These are phyloP conservation scores for Suillus tomentosus DNA, from an alignment of 768 basidiomycete species.

Conservation along the genomic window DNA sequence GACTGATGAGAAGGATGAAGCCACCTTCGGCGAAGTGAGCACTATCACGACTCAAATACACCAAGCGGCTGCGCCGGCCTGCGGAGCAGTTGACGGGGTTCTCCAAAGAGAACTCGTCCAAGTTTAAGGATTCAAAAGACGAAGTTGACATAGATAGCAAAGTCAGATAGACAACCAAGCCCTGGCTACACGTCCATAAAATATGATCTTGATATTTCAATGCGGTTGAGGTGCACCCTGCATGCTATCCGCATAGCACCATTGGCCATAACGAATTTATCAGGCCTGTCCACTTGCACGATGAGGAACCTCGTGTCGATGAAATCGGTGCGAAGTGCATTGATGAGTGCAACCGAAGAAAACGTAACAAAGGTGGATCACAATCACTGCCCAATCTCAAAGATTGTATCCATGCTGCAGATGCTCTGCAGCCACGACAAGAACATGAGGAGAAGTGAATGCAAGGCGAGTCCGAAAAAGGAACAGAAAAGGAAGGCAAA, in stretches of 20 bases:
- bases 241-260: slow-evolving; percentile 1
- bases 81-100: slow-evolving; percentile 42
- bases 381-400: slow-evolving; percentile 4
- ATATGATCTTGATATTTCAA: background rate
- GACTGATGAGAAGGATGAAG: slow-evolving; percentile 3
- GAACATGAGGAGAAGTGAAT: slow-evolving; percentile 4
- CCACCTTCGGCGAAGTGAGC: slow-evolving; percentile 40
- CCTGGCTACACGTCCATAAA: background rate
- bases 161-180: background rate
- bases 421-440: slow-evolving; percentile 4
- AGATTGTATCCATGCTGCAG: slow-evolving; percentile 1
- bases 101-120: slow-evolving; percentile 39
- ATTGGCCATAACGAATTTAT: background rate
- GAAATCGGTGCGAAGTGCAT: background rate
- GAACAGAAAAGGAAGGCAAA: slow-evolving; percentile 32
- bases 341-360: background rate
- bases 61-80: slow-evolving; percentile 45
- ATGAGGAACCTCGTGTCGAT: background rate
- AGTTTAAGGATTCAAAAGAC: slow-evolving; percentile 8
- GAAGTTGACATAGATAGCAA: slow-evolving; percentile 12
- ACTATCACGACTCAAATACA: slow-evolving; percentile 38
- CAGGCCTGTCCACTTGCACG: too few relatives aligned
- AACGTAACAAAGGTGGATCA: background rate
- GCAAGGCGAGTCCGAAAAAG: slow-evolving; percentile 21
- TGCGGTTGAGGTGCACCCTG: background rate